Conservation (phyloP, 2,329 filamentous ascomycete genomes). For the Fusarium proliferatum region DNA sequence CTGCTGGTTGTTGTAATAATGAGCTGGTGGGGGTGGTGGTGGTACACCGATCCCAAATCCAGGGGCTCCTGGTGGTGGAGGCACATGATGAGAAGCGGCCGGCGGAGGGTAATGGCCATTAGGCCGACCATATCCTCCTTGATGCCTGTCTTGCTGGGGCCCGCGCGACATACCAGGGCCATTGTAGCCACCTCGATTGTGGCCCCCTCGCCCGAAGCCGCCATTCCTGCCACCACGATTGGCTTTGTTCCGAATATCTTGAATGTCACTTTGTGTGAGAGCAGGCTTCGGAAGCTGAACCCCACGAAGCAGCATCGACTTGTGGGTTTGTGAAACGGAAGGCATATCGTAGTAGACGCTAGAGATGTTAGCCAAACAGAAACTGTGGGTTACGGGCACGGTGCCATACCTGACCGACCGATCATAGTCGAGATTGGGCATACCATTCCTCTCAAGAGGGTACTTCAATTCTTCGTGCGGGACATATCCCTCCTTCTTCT, state of each 20-base stretch:
- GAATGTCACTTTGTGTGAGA: constrained; percentile 80
- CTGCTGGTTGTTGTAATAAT: constrained; percentile 38
- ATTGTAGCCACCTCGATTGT: constrained; percentile 45
- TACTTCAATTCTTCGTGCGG: constrained; percentile 85
- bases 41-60: constrained; percentile 51
- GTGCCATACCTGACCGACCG: constrained; percentile 80
- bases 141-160: constrained; percentile 30
- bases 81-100: constrained; percentile 34
- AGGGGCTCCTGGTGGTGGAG: constrained; percentile 49
- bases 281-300: constrained; percentile 77
- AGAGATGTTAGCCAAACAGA: constrained; percentile 45
- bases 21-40: constrained; percentile 46
- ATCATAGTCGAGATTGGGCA: constrained; percentile 86
- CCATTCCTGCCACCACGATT: constrained; percentile 57
- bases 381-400: neutral
- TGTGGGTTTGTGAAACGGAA: constrained; percentile 77
- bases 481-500: constrained; percentile 85
- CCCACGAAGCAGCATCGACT: constrained; percentile 92
- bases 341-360: constrained; percentile 92
- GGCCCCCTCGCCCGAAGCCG: constrained; percentile 42
- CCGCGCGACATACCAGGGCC: constrained; percentile 43
- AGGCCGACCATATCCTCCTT: constrained; percentile 38
- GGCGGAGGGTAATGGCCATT: constrained; percentile 26
- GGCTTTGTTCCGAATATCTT: constrained; percentile 74
- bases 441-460: constrained; percentile 75